Evolutionary conservation across 2,329 filamentous ascomycete genomes (phyloP).

Genomic region (Colletotrichum theobromicola): DNA sequence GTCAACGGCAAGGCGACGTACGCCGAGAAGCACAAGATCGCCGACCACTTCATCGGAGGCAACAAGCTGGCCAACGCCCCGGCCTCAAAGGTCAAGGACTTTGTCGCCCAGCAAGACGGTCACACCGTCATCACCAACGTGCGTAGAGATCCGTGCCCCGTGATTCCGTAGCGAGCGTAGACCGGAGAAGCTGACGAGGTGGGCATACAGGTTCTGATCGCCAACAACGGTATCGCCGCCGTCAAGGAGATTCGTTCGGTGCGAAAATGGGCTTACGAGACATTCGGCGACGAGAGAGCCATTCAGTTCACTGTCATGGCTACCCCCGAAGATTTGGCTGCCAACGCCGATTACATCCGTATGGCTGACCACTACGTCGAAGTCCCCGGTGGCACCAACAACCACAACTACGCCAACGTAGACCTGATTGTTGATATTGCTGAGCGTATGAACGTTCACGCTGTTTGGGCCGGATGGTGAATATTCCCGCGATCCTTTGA

Average conservation of each 20-base stretch:
- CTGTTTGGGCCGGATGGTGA: constrained; percentile 98
- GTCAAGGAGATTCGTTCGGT: constrained; percentile 99
- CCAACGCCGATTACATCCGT: constrained; percentile 98
- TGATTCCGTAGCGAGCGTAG: background rate
- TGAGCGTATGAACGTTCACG: constrained; percentile 97
- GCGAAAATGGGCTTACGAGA: constrained; percentile 99
- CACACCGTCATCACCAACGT: constrained; percentile 99
- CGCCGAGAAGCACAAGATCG: constrained; percentile 80
- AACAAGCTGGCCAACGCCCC: constrained; percentile 84
- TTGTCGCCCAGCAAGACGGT: constrained; percentile 85
- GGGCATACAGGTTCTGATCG: constrained; percentile 81
- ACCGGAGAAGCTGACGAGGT: background rate
- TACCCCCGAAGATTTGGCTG: constrained; percentile 94
- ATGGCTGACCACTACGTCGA: constrained; percentile 99
- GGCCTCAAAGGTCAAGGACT: constrained; percentile 92
- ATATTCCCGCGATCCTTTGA: constrained; percentile 31
- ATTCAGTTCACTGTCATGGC: constrained; percentile 99
- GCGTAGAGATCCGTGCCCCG: constrained; percentile 41
- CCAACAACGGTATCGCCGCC: constrained; percentile 99
- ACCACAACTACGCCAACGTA: constrained; percentile 99
- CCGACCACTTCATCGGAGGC: constrained; percentile 95
- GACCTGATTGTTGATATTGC: constrained; percentile 99
- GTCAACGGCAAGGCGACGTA: constrained; percentile 69
- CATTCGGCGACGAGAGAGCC: constrained; percentile 95
- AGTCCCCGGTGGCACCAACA: constrained; percentile 98